These are phyloP conservation scores for Fusarium ramigenum DNA, from an alignment of 2,329 filamentous ascomycete genomes.

Conservation along the genomic window DNA sequence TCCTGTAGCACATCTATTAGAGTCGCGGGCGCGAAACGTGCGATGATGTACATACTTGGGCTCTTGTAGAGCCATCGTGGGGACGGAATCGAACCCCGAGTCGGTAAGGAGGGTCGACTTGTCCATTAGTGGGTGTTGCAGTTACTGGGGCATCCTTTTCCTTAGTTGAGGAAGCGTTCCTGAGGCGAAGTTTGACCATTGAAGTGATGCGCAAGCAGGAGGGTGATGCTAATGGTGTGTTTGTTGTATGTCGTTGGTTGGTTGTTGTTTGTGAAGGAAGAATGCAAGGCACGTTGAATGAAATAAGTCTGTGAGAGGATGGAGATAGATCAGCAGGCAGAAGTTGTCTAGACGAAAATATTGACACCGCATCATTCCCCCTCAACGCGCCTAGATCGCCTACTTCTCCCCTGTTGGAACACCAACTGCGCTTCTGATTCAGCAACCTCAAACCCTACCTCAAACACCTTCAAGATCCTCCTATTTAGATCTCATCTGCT, in stretches of 20 bases:
- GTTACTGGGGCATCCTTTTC: fast-evolving
- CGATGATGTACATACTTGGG: not conserved
- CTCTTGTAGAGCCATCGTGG: not conserved
- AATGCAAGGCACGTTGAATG: fast-evolving
- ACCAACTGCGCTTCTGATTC: not conserved
- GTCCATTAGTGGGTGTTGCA: fast-evolving
- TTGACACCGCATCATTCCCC: not conserved
- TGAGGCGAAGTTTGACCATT: too few relatives aligned
- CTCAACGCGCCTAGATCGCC: fast-evolving
- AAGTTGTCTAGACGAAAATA: fast-evolving
- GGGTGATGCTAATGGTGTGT: not conserved
- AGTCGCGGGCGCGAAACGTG: not conserved
- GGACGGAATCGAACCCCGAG: fast-evolving
- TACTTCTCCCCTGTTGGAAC: fast-evolving
- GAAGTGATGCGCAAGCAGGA: not conserved
- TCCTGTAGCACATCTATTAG: not conserved
- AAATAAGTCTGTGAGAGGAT: not conserved
- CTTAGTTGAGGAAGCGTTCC: not conserved
- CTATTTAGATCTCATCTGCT: not conserved
- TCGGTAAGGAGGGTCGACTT: not conserved
- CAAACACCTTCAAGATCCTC: not conserved
- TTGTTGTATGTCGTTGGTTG: not conserved
- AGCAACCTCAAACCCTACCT: fast-evolving
- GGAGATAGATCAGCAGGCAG: fast-evolving
- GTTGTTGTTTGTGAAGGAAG: not conserved